Evolutionary conservation across 768 basidiomycete species (phyloP).

Genomic region (Russula sp.): DNA sequence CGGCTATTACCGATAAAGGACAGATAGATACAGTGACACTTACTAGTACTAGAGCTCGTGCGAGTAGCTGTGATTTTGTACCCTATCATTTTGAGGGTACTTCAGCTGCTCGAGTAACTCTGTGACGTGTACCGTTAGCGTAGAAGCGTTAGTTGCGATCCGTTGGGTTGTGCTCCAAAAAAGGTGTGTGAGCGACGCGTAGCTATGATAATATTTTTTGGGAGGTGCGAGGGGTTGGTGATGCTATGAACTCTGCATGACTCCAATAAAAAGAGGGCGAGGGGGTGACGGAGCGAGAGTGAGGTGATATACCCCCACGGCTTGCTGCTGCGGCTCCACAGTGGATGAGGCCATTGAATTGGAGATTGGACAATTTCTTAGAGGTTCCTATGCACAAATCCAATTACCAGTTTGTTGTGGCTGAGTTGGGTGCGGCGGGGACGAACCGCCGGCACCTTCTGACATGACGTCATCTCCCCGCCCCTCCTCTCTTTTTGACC

Average conservation of each 20-base stretch:
- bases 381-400: background rate
- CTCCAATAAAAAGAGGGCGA: background rate
- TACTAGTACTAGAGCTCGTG: slow-evolving; percentile 2
- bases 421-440: no score
- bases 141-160: background rate
- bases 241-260: background rate
- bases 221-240: background rate
- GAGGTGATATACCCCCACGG: background rate
- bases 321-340: background rate
- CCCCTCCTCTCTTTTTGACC: background rate
- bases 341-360: background rate
- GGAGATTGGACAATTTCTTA: background rate
- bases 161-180: background rate
- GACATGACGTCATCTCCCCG: slow-evolving; percentile 7
- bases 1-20: background rate
- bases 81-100: background rate
- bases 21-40: background rate
- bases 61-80: background rate
- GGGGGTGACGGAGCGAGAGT: background rate
- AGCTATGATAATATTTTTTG: background rate
- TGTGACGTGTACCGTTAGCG: background rate
- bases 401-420: background rate
- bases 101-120: background rate
- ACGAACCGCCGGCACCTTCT: background rate
- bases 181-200: background rate